Base-by-base conservation (phyloP, 805 yeast genomes). In the Metschnikowia henanensis region DNA sequence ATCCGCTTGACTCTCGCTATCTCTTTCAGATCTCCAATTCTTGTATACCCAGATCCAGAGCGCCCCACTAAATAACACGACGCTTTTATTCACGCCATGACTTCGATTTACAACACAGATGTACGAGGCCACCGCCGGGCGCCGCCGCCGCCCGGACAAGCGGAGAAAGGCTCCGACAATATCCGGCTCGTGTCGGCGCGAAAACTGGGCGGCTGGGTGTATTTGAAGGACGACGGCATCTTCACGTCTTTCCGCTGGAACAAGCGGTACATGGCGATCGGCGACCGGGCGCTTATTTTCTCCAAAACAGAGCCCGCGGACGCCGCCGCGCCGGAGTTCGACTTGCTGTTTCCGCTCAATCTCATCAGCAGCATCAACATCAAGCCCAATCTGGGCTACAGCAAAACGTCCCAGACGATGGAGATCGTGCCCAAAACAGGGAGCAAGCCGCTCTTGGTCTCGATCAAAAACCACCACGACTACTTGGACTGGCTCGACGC, bases 221-320 rank as follows among this genome's bases (percentile, higher is more conserved):
- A 87, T 42, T 82, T 89, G 46, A 91, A 88, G 62, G 98, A 92
- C 56, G 97, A 92, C 56, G 97, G 97, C 12, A 59, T 72, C 22
- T 70, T 92, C 50, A 79, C 88, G 51, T 80, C 90, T 5, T 90
- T 91, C 61, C 73, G 95, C 53, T 92, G 99, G 99, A 90, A 91
- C 46, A 90, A 90, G 59, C 79, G 94, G 56, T 92, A 73, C 63
- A 70, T 92, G 68, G 85, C 87, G 5, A 70, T 92, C 37, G 80
- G 80, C 53, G 96, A 90, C 51, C 76, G 85, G 31, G 78, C 83
- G 35, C 66, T 92, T 45, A 84, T 83, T 43, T 80, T 92, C 51
- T 87, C 83, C 68, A 88, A 86, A 57, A 76, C 69, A 41, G 96
- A 88, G 47, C 70, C 70, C 13, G 37, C 46, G 28, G 50, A 49